Percentiles rank a stretch among this genome's conserved stretches.
phyloP scores from a whole-genome alignment of 257 asterid genomes.

The Handroanthus guayacan region DNA sequence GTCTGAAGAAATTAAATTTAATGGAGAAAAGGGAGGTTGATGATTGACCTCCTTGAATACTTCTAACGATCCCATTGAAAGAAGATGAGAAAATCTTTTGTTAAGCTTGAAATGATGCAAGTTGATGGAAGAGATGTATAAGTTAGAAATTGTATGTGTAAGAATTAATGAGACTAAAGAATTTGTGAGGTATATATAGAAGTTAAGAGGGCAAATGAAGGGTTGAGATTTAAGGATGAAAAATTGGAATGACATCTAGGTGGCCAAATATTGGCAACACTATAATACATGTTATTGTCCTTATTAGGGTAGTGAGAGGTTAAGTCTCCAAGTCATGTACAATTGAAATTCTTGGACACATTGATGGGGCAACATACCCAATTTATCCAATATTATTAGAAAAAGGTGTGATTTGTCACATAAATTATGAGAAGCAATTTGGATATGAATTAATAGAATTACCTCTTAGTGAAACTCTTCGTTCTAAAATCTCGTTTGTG shows the following conservation, averaged over 20 bases:
- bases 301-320: not conserved
- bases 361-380: too few species aligned
- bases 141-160: not conserved
- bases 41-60: conserved; percentile 58
- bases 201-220: conserved; percentile 14
- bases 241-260: not conserved
- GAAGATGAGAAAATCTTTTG: not conserved
- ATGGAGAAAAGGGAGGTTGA: not conserved
- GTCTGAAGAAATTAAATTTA: not conserved
- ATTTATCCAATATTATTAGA: too few species aligned
- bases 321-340: not conserved
- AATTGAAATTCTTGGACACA: not conserved
- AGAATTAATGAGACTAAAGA: conserved; percentile 32
- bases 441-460: too few species aligned
- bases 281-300: conserved; percentile 27
- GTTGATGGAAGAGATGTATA: conserved; percentile 8
- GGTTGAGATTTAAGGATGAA: conserved; percentile 33
- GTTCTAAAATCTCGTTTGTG: too few species aligned
- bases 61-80: conserved; percentile 67
- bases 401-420: too few species aligned
- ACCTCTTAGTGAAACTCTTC: too few species aligned
- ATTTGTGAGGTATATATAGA: conserved; percentile 41
- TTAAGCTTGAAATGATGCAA: conserved; percentile 28
- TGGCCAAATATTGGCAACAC: not conserved
- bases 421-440: too few species aligned